Evolutionary conservation across 176 grass and related monocot species (phyloP), one percentile per base, ranked within the genome.

Genomic region (Dactylis glomerata): DNA sequence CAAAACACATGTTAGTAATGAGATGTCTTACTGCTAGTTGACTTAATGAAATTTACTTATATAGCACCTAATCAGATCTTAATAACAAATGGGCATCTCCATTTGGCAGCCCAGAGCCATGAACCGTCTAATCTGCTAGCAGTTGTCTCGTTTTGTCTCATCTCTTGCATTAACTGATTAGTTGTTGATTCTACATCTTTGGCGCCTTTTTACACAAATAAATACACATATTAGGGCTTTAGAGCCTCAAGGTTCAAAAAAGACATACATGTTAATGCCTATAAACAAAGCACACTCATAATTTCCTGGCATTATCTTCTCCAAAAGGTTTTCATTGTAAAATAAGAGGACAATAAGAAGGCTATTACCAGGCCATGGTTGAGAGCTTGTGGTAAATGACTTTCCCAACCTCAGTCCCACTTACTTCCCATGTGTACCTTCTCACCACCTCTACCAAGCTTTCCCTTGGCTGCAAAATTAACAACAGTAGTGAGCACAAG

Each of bases 81-180:
- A n/a, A n/a, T n/a, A n/a, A n/a, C n/a, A n/a, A n/a, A n/a, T 81
- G 87, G 9, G 59, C 55, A 64, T 91, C 94, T 57, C 90, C 90
- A 40, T 81, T 94, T 64, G 23, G 89, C 83, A 83, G 64, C 51
- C 87, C 81, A 36, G 77, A 88, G 40, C 85, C 89, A 46, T 70
- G 71, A 68, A 45, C 68, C 72, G 62, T 84, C 91, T 83, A 76
- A 76, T 81, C 66, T 82, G 58, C 79, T 76, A 70, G 68, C 74
- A 77, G 61, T 87, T 50, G 38, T 79, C 15, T 89, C 91, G 58
- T 57, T 89, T 84, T 88, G 87, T 58, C 77, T 78, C 19, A 72
- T 28, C 12, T 31, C 84, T 75, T 79, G 45, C 36, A 68, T 87
- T 27, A 88, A 32, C 64, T 89, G 87, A 66, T 94, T 93, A 61